Evolutionary conservation across 345 rosid genomes (phyloP).

Genomic region (Pugionium cornutum): DNA sequence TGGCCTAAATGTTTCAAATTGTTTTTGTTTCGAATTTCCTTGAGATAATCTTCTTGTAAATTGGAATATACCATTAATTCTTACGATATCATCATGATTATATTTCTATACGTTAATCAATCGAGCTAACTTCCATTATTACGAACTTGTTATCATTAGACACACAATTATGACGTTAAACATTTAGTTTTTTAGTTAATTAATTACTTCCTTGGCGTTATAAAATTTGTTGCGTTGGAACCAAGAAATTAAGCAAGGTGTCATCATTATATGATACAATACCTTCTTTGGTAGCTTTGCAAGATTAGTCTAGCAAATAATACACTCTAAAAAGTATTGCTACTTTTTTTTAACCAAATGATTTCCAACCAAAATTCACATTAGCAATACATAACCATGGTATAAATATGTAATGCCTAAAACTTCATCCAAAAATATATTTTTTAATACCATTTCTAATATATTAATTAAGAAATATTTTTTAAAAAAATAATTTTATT

Average conservation of each 20-base stretch:
- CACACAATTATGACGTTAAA: slow-evolving; percentile 28
- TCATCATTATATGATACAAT: slow-evolving; percentile 19
- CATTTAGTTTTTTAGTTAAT: slow-evolving; percentile 8
- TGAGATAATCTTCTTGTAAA: too few relatives aligned
- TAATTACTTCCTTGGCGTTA: neutral
- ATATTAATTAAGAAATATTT: too few relatives aligned
- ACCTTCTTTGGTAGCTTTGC: slow-evolving; percentile 15
- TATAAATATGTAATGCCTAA: too few relatives aligned
- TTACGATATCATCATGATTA: neutral
- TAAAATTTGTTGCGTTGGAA: neutral
- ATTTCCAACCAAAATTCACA: too few relatives aligned
- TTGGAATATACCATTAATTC: neutral
- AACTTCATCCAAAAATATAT: too few relatives aligned
- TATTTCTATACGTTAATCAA: too few relatives aligned
- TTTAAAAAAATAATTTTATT: too few relatives aligned
- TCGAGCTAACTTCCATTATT: slow-evolving; percentile 5
- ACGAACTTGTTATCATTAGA: slow-evolving; percentile 25
- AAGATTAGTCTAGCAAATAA: slow-evolving; percentile 16
- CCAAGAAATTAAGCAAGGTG: slow-evolving; percentile 22
- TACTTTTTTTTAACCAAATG: too few relatives aligned
- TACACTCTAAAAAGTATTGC: neutral
- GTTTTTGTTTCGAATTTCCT: too few relatives aligned
- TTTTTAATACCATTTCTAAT: too few relatives aligned
- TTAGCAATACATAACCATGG: too few relatives aligned
- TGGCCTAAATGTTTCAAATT: neutral